These are phyloP conservation scores for Pythium guiyangense DNA, from an alignment of 352 stramenopile species.

Conservation along the genomic window DNA sequence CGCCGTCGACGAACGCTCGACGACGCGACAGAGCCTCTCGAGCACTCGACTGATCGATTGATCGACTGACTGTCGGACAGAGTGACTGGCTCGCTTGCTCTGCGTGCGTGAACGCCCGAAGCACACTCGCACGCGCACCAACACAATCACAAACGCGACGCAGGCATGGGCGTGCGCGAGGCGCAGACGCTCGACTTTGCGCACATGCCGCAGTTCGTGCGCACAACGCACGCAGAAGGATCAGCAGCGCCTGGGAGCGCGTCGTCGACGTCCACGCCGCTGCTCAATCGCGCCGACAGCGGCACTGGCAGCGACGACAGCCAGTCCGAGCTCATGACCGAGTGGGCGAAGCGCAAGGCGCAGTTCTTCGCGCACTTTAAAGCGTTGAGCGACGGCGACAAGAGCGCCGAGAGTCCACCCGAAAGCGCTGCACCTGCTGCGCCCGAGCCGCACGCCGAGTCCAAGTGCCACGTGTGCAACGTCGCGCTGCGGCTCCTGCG, in stretches of 20 bases:
- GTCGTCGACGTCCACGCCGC: not conserved
- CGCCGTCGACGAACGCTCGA: no score
- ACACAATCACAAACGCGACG: no score
- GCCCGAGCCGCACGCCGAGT: slow-evolving; percentile 21
- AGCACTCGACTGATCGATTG: no score
- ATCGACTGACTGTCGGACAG: no score
- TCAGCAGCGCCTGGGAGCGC: not conserved
- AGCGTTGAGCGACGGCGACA: slow-evolving; percentile 17
- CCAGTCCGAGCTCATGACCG: slow-evolving; percentile 17
- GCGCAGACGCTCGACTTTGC: slow-evolving; percentile 7
- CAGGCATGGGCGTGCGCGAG: slow-evolving; percentile 9
- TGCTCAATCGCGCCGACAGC: not conserved
- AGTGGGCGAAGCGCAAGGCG: slow-evolving; percentile 31
- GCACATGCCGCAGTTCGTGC: slow-evolving; percentile 6
- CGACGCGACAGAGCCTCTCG: no score
- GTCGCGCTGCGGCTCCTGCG: slow-evolving; percentile 39
- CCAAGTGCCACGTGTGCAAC: slow-evolving; percentile 71
- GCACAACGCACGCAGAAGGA: not conserved
- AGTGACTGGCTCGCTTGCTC: no score
- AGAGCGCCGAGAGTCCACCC: not conserved
- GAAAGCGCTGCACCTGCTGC: slow-evolving; percentile 1
- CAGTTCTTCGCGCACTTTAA: slow-evolving; percentile 49
- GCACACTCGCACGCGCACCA: no score
- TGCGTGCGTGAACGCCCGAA: no score
- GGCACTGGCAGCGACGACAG: not conserved